phyloP scores from a whole-genome alignment of 495 filamentous ascomycete genomes.

The Jackrogersella multiformis region DNA sequence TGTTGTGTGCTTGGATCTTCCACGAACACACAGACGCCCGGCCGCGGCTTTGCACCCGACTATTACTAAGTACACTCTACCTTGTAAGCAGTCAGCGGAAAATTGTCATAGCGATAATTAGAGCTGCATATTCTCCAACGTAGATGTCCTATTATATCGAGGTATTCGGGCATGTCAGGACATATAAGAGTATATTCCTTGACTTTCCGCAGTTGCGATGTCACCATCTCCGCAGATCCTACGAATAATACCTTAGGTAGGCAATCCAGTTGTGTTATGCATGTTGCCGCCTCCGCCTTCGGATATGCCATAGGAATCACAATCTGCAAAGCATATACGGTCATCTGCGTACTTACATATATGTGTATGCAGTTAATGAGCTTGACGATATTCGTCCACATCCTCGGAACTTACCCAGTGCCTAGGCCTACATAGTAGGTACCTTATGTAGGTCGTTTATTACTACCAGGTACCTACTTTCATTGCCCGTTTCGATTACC shows the following conservation, averaged over 20 bases:
- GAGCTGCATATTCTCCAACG: constrained; percentile 35
- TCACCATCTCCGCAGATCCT: constrained; percentile 39
- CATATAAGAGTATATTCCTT: constrained; percentile 14
- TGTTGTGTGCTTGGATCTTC: constrained; percentile 23
- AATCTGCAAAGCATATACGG: neutral
- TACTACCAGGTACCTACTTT: too few species aligned
- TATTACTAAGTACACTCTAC: neutral
- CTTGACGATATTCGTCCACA: neutral
- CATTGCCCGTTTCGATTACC: neutral
- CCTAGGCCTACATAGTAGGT: too few species aligned
- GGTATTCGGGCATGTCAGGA: constrained; percentile 13
- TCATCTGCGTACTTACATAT: neutral
- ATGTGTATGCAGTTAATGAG: neutral
- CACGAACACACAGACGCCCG: neutral
- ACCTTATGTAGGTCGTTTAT: too few species aligned
- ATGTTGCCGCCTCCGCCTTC: neutral
- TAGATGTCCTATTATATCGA: constrained; percentile 19
- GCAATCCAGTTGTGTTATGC: constrained; percentile 6
- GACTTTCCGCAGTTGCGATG: constrained; percentile 31
- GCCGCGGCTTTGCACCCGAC: constrained; percentile 11
- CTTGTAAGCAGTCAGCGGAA: neutral
- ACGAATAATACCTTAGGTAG: too few species aligned
- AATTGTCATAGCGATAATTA: constrained; percentile 39
- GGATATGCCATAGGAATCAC: neutral
- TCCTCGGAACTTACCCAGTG: constrained; percentile 1